Conservation (phyloP, 495 filamentous ascomycete genomes). For the Pyronema omphalodes region DNA sequence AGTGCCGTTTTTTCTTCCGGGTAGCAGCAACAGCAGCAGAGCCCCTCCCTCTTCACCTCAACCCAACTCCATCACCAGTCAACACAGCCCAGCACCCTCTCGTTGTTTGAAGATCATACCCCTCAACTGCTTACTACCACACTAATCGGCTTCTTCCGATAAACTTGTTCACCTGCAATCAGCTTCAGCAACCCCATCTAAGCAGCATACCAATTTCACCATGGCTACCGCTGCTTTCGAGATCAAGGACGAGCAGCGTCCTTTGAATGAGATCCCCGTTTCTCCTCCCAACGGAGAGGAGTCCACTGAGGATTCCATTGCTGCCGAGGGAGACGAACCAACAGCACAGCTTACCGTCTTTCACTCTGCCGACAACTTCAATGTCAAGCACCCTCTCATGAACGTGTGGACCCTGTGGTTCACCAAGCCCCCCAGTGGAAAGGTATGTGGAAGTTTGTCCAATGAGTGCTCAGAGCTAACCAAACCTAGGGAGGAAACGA, state of each 20-base stretch:
- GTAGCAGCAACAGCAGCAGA: neutral
- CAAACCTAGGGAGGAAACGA: constrained; percentile 48
- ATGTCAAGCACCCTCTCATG: constrained; percentile 92
- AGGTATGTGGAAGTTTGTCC: constrained; percentile 38
- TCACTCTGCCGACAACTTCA: constrained; percentile 94
- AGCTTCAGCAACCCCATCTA: neutral
- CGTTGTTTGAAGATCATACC: neutral
- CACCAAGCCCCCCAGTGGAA: constrained; percentile 93
- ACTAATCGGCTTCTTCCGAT: neutral
- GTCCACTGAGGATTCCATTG: constrained; percentile 24
- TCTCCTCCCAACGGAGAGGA: constrained; percentile 34
- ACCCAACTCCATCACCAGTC: neutral
- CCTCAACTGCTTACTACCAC: neutral
- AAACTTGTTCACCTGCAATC: neutral
- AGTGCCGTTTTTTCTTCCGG: neutral
- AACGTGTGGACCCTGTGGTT: constrained; percentile 98
- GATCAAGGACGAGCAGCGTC: constrained; percentile 24
- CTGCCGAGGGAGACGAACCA: constrained; percentile 23
- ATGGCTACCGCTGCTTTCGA: constrained; percentile 5
- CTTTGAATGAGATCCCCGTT: constrained; percentile 50
- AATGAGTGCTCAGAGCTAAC: neutral
- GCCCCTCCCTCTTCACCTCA: neutral
- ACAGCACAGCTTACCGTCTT: constrained; percentile 68
- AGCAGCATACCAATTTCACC: neutral
- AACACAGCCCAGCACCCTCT: neutral